Base-by-base conservation (phyloP, 1,284 basidiomycete species). In the Pterula multifida region DNA sequence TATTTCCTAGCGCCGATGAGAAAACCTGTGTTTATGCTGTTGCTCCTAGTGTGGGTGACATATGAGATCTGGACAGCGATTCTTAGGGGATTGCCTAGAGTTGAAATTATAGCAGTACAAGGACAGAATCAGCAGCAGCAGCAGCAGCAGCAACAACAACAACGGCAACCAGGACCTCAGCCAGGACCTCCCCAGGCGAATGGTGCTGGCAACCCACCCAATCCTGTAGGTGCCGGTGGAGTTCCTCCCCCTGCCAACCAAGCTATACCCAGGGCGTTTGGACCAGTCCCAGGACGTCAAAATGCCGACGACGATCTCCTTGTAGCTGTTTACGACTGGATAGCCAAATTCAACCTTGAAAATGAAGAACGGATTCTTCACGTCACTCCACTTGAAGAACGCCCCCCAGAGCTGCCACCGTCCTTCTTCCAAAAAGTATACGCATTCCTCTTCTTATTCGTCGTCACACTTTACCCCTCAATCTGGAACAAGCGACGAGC, bases 1-100 rank as follows among this genome's bases (percentile, higher is more conserved):
- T 89, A 87, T 61, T 86, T 90, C 65, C 81, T 90, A 57, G 80
- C 81, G 1, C 86, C 86, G 0, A 75, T 82, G 2, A 72, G 82
- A 55, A 83, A 85, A 53, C 86, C 86, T 1, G 59, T 88, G 12
- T 76, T 88, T 53, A 79, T 79, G 21, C 54, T 85, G 22, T 63
- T 85, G 48, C 71, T 90, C 26, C 65, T 81, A 19, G 74, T 68
- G 3, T 88, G 83, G 81, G 75, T 86, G 58, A 53, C 82, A 13
- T 90, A 85, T 60, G 86, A 89, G 63, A 77, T 84, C 22, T 87
- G 81, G 81, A 75, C 73, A 49, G 79, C 80, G n/a, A 71, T 87
- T 53, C 71, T 80, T 36, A 68, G 76, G 49, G 72, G 71, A 36
- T 55, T 82, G 25, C 59, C 70, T 22, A 69, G 75, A 49, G 69